phyloP scores from a whole-genome alignment of 768 basidiomycete species.

The Austroboletus eburneus region DNA sequence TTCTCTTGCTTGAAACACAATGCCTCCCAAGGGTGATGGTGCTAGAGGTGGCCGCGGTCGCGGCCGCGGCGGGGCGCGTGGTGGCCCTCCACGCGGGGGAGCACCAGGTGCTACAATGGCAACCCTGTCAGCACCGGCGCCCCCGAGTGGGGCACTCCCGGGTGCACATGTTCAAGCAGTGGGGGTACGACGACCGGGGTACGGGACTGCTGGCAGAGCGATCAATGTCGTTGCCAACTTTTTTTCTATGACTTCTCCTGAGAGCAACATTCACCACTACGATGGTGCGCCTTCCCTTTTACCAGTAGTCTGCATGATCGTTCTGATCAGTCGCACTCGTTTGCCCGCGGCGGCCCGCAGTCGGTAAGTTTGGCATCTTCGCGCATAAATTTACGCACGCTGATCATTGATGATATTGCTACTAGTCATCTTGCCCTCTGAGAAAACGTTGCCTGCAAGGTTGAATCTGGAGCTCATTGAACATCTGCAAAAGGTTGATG shows the following conservation, averaged over 20 bases:
- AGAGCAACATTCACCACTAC: slow-evolving; percentile 68
- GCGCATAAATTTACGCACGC: not conserved
- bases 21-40: slow-evolving; percentile 37
- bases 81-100: slow-evolving; percentile 29
- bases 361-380: slow-evolving; percentile 13
- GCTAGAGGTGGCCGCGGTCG: slow-evolving; percentile 25
- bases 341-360: slow-evolving; percentile 8
- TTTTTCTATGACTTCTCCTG: slow-evolving; percentile 58
- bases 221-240: slow-evolving; percentile 53
- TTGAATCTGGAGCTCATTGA: slow-evolving; percentile 70
- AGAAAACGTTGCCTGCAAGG: slow-evolving; percentile 62
- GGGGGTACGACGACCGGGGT: slow-evolving; percentile 66
- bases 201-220: slow-evolving; percentile 51
- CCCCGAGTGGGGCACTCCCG: slow-evolving; percentile 33
- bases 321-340: slow-evolving; percentile 20
- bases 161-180: slow-evolving; percentile 44
- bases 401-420: slow-evolving; percentile 12
- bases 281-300: slow-evolving; percentile 56
- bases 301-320: not conserved
- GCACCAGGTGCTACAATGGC: slow-evolving; percentile 21
- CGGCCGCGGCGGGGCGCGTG: slow-evolving; percentile 25
- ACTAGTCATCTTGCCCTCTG: slow-evolving; percentile 61
- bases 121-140: slow-evolving; percentile 13
- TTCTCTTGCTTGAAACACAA: slow-evolving; percentile 13
- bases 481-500: slow-evolving; percentile 52